Conservation (phyloP, 768 basidiomycete species). For the Glaciozyma antarctica region DNA sequence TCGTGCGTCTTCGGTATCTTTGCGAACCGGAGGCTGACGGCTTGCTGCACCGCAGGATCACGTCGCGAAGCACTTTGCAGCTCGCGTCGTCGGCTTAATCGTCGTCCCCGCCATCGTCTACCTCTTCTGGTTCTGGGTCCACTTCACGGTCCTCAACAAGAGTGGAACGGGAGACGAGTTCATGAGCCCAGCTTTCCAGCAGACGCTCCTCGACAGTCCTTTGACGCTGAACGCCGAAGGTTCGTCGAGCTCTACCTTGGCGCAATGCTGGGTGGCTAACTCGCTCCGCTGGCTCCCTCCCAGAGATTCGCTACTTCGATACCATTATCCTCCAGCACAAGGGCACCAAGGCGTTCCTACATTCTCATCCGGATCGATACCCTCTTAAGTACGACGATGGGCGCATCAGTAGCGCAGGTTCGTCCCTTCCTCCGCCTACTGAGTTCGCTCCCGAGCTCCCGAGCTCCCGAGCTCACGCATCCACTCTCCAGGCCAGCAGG, state of each 20-base stretch:
- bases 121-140: conserved; percentile 89
- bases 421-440: background rate
- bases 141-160: conserved; percentile 75
- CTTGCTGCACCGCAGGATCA: conserved; percentile 52
- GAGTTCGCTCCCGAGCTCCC: background rate
- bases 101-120: conserved; percentile 81
- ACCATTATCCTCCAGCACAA: conserved; percentile 78
- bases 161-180: conserved; percentile 91
- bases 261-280: background rate
- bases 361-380: conserved; percentile 84
- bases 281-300: background rate
- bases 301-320: conserved; percentile 91
- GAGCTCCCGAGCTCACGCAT: background rate
- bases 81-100: conserved; percentile 75
- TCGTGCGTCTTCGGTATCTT: background rate
- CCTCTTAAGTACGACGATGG: conserved; percentile 92
- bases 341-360: conserved; percentile 83
- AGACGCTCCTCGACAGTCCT: conserved; percentile 85
- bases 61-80: conserved; percentile 79
- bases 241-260: conserved; percentile 38
- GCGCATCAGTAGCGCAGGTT: conserved; percentile 57
- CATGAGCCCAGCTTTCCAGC: conserved; percentile 98
- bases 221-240: conserved; percentile 85
- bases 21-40: background rate
- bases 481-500: conserved; percentile 32